phyloP scores from a whole-genome alignment of 2,329 filamentous ascomycete genomes.

The Nemania sp. region DNA sequence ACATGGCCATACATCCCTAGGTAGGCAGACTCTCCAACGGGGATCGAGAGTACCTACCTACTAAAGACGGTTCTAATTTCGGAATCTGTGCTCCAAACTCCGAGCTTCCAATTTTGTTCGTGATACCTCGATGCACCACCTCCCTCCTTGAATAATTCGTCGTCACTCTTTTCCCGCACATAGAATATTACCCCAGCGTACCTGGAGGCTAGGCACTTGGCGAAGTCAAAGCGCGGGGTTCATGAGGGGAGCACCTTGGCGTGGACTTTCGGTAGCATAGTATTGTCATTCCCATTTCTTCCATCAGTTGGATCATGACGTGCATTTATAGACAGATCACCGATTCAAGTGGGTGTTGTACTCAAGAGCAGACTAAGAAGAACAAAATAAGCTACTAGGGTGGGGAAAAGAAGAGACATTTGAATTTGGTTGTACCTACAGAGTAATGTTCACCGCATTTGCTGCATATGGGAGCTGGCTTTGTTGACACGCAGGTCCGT shows the following conservation, averaged over 20 bases:
- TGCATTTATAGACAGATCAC: neutral
- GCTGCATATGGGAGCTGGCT: no score
- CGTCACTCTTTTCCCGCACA: neutral
- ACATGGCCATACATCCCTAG: no score
- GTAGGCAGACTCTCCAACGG: slow-evolving; percentile 13
- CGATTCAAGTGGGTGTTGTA: neutral
- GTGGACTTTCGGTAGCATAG: slow-evolving; percentile 1
- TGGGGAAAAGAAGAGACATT: neutral
- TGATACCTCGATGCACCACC: no score
- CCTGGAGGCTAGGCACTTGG: neutral
- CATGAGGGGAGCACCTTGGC: neutral
- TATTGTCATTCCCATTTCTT: neutral
- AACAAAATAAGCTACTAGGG: no score
- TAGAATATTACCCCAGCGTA: neutral
- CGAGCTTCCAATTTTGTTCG: slow-evolving; percentile 18
- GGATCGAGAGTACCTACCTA: slow-evolving; percentile 2
- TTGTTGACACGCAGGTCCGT: no score
- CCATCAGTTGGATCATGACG: slow-evolving; percentile 9
- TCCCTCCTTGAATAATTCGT: neutral
- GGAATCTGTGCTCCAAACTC: slow-evolving; percentile 14
- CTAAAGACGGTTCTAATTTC: slow-evolving; percentile 8
- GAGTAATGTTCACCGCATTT: no score
- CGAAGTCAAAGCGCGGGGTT: neutral
- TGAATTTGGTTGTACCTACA: neutral
- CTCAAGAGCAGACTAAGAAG: no score